phyloP scores from a whole-genome alignment of 352 stramenopile genomes.

The Pythium phragmitis region DNA sequence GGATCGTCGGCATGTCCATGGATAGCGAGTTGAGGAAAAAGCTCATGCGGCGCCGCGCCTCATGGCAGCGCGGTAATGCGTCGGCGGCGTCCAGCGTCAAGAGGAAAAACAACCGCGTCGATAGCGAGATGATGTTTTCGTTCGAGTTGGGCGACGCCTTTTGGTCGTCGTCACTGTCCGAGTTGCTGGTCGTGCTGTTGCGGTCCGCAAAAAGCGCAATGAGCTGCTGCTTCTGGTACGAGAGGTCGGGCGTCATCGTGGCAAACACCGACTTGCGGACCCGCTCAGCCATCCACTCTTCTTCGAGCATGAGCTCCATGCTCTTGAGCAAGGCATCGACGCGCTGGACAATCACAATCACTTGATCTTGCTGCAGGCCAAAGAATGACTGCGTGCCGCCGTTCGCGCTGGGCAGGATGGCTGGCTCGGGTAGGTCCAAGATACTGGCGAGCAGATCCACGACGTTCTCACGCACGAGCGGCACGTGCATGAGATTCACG shows the following conservation, averaged over 20 bases:
- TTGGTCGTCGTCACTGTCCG: conserved; percentile 27
- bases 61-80: conserved; percentile 76
- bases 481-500: conserved; percentile 75
- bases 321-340: conserved; percentile 80
- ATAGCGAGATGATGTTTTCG: conserved; percentile 76
- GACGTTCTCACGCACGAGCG: conserved; percentile 78
- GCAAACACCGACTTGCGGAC: conserved; percentile 76
- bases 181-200: conserved; percentile 49
- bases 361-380: conserved; percentile 72
- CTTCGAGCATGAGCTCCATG: conserved; percentile 82
- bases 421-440: conserved; percentile 78
- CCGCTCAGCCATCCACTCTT: conserved; percentile 87
- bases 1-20: conserved; percentile 86
- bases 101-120: conserved; percentile 80
- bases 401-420: conserved; percentile 44
- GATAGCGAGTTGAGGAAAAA: conserved; percentile 89
- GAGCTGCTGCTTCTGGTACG: conserved; percentile 79
- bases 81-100: conserved; percentile 83
- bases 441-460: conserved; percentile 84
- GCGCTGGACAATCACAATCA: conserved; percentile 72
- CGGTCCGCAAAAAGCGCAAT: conserved; percentile 74
- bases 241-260: conserved; percentile 71
- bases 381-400: conserved; percentile 38
- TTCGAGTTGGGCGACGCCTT: conserved; percentile 67
- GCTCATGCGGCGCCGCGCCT: conserved; percentile 86